Percentiles rank a stretch among this genome's conserved stretches.
These are phyloP conservation scores for Flammula alnicola DNA, from an alignment of 1,284 basidiomycete genomes.

Conservation along the genomic window DNA sequence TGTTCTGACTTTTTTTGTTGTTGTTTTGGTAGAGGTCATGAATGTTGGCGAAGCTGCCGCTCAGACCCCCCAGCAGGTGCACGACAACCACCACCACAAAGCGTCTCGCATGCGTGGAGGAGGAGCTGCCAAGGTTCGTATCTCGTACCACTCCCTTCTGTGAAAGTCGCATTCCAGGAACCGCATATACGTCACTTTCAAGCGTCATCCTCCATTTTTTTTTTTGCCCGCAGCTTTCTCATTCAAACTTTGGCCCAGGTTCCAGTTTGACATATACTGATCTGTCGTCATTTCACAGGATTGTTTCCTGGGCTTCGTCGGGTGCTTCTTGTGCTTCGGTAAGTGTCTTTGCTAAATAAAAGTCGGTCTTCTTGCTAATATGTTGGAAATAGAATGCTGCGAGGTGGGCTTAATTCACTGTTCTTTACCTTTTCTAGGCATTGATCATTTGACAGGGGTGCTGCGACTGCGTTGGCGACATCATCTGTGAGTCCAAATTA, in stretches of 20 bases:
- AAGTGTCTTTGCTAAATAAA: slow-evolving; percentile 27
- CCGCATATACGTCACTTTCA: background rate
- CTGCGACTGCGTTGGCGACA: slow-evolving; percentile 51
- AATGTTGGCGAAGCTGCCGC: slow-evolving; percentile 36
- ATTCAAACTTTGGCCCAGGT: too few relatives aligned
- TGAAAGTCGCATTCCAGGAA: too few relatives aligned
- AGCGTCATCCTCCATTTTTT: background rate
- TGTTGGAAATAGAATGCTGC: slow-evolving; percentile 54
- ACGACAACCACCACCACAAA: slow-evolving; percentile 38
- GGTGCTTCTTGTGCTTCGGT: slow-evolving; percentile 71
- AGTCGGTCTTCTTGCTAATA: background rate
- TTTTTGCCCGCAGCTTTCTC: too few relatives aligned
- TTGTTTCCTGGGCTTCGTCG: slow-evolving; percentile 61
- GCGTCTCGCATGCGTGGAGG: slow-evolving; percentile 61
- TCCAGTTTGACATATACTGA: slow-evolving; percentile 7
- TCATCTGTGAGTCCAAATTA: slow-evolving; percentile 48
- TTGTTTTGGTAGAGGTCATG: slow-evolving; percentile 38
- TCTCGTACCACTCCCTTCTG: background rate
- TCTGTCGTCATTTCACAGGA: slow-evolving; percentile 38
- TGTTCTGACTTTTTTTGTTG: slow-evolving; percentile 1
- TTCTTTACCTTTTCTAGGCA: background rate
- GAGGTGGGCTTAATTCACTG: slow-evolving; percentile 37
- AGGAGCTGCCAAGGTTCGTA: slow-evolving; percentile 58
- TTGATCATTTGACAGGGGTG: slow-evolving; percentile 39
- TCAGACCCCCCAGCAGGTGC: slow-evolving; percentile 30